Evolutionary conservation across 352 stramenopile genomes (phyloP).

Genomic region (Pythium graminicola): DNA sequence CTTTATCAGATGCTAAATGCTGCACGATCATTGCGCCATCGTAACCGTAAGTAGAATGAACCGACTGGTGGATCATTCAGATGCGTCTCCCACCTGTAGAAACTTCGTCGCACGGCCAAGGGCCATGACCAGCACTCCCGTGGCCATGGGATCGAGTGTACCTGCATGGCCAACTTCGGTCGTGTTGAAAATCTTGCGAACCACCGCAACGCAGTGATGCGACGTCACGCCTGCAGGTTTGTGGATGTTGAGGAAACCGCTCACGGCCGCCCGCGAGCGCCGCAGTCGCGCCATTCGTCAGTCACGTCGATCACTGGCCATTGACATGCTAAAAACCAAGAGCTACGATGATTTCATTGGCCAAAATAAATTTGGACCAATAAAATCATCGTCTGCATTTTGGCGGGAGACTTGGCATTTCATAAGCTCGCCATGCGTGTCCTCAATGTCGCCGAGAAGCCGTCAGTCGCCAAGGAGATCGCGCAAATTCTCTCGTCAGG

Average conservation of each 20-base stretch:
- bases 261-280: conserved; percentile 24
- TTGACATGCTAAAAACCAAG: background rate
- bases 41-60: background rate
- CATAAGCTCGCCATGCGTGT: conserved; percentile 48
- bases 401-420: conserved; percentile 14
- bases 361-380: conserved; percentile 17
- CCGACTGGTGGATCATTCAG: background rate
- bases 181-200: conserved; percentile 69
- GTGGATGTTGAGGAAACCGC: conserved; percentile 74
- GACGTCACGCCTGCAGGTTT: conserved; percentile 76
- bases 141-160: conserved; percentile 87
- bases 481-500: conserved; percentile 88
- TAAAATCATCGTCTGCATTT: conserved; percentile 9
- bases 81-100: conserved; percentile 37
- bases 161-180: conserved; percentile 71
- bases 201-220: conserved; percentile 60
- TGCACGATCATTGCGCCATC: conserved; percentile 7
- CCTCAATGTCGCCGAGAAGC: conserved; percentile 99
- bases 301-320: background rate
- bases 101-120: conserved; percentile 78
- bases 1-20: conserved; percentile 62
- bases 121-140: conserved; percentile 75
- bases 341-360: conserved; percentile 12
- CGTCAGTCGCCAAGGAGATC: conserved; percentile 97
- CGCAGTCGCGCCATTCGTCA: conserved; percentile 19